Evolutionary conservation across 106 monocot species (phyloP), one percentile per base, ranked within the genome.

Genomic region (Chionographis japonica): DNA sequence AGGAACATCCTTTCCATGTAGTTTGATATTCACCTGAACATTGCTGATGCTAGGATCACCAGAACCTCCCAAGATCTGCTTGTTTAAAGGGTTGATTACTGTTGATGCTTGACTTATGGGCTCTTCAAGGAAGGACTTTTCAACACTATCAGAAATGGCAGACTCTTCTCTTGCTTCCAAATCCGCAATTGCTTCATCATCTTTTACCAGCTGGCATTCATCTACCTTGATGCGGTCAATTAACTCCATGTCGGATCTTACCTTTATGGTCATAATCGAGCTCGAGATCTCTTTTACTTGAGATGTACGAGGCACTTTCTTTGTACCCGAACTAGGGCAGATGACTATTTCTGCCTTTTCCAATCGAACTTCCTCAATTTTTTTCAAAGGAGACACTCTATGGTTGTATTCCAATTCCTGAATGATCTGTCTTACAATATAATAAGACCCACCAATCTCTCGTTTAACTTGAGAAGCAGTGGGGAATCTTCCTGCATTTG

Each of bases 401-500:
- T 74, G 52, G 35, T 73, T 83, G 58, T 77, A 75, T 63, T 79
- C 53, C 61, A 90, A 39, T 78, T 86, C 86, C 61, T 90, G 90
- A 75, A 85, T 46, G 13, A 90, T 80, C 65, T 74, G 67, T 61
- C 83, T 80, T 13, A 77, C 35, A 35, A 19, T 20, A 58, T 90
- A 86, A 72, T 71, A 66, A 20, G 71, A 64, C 27, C 90, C 90
- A 43, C 90, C 90, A 61, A 75, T 19, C 56, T 80, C 65, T 39
- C 78, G 62, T 61, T 9, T 14, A 14, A 68, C 18, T 39, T 16
- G 42, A 46, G 65, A 53, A 58, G 50, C 39, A 42, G 59, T 52
- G 38, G 90, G 90, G 37, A 90, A 83, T 19, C 73, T 86, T 61
- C 90, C 90, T 46, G 58, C 79, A 75, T 90, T 86, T 50, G 54